Evolutionary conservation across 371 early-diverging fungal species (phyloP).

Genomic region (Chytridium lagenaria): DNA sequence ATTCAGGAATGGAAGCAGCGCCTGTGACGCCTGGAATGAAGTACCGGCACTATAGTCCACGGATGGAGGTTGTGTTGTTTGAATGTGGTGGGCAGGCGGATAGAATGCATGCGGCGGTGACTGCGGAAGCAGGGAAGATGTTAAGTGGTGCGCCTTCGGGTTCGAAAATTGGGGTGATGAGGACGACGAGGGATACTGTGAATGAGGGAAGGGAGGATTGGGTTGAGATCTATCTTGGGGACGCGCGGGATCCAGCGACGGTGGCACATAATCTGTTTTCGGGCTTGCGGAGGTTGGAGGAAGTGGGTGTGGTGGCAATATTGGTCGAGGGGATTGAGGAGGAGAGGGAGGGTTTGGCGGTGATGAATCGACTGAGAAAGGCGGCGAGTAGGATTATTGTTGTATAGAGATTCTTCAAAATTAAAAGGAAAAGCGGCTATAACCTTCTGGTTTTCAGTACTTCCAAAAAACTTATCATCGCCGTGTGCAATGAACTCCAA

Average conservation of each 20-base stretch:
- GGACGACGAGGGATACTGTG: conserved; percentile 37
- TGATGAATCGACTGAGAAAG: conserved; percentile 97
- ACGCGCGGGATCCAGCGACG: conserved; percentile 55
- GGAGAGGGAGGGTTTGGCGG: conserved; percentile 87
- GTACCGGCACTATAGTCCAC: conserved; percentile 98
- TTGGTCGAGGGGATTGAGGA: conserved; percentile 90
- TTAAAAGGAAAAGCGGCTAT: not conserved
- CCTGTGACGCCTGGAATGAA: conserved; percentile 99
- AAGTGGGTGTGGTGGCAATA: conserved; percentile 68
- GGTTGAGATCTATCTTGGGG: conserved; percentile 33
- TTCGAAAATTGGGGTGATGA: conserved; percentile 35
- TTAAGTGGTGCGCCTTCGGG: not conserved
- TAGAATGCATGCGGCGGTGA: not conserved
- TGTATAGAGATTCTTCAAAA: conserved; percentile 6
- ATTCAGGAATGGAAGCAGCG: conserved; percentile 69
- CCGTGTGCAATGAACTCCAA: too few species aligned
- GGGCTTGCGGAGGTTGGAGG: conserved; percentile 84
- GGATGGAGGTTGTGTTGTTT: conserved; percentile 82
- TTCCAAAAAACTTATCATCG: not conserved
- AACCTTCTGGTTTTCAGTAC: too few species aligned
- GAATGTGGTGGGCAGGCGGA: conserved; percentile 39
- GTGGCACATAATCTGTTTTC: conserved; percentile 84
- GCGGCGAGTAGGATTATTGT: conserved; percentile 73
- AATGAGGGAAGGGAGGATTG: conserved; percentile 15
- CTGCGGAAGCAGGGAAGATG: not conserved